Base-by-base conservation (phyloP, 441 rosid genomes). In the Bocquillonia castaneifolia region DNA sequence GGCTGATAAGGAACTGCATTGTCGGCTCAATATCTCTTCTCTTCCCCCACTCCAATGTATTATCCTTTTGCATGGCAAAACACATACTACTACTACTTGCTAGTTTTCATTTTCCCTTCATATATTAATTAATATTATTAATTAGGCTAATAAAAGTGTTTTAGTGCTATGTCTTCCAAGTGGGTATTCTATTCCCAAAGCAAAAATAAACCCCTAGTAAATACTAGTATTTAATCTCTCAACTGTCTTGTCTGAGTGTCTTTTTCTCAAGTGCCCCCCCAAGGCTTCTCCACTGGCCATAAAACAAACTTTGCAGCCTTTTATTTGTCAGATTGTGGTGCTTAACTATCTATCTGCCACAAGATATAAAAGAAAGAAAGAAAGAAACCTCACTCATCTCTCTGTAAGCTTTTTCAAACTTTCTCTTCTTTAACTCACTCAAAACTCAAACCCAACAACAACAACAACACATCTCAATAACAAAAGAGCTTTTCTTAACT, bases 241-340 rank as follows among this genome's bases (percentile, higher is more conserved):
- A 83, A 74, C 79, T 83, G 89, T 88, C 90, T 86, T 86, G 89
- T 86, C 90, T 78, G 80, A 71, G 70, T 72, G 85, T 76, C 78
- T 76, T 82, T 86, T 77, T 76, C 80, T 78, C 78, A 77, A 83
- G 84, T 81, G 76, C 77, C 78, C 77, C 78, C 74, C 79, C 75
- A 56, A 58, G 74, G 68, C 83, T 81, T 77, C 83, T 59, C 79
- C 80, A 73, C 83, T 77, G 82, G 74, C 73, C 67, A 69, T 67
- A 80, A 36, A 79, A 77, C 85, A 63, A 79, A 77, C 80, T 81
- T 77, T 84, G 82, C 88, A 86, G 88, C 39, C n/a, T 77, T 74
- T 81, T 76, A 54, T 50, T 79, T 81, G 87, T 82, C 87, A 78
- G 91, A 76, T 3, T 58, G 51, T 44, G 53, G 70, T 55, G 54